Percentiles rank a stretch among this genome's conserved stretches.
Evolutionary conservation across 768 basidiomycete species (phyloP).

Genomic region (Podaxis mareebaensis): DNA sequence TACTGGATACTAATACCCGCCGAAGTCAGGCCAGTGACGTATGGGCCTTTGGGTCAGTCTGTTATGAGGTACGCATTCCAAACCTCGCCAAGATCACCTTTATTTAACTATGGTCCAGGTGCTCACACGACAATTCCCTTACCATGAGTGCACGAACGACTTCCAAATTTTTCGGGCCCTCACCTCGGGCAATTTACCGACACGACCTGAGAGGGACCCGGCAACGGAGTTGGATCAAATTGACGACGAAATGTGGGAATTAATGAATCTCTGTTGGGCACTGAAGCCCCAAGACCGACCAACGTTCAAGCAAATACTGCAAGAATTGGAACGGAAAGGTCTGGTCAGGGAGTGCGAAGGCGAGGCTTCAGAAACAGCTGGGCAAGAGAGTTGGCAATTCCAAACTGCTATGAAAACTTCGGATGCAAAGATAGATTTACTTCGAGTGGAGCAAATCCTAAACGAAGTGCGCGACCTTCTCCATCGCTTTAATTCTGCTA

Average conservation of each 20-base stretch:
- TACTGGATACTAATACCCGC: background rate
- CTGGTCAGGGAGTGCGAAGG: background rate
- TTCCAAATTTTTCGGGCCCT: background rate
- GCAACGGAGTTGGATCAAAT: background rate
- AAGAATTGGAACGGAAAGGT: background rate
- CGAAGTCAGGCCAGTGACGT: conserved; percentile 17
- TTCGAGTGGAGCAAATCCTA: background rate
- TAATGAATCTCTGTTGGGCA: background rate
- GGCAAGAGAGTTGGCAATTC: background rate
- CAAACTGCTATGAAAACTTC: background rate
- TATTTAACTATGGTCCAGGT: background rate
- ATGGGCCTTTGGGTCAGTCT: conserved; percentile 20
- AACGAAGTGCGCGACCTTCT: background rate
- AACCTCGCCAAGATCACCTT: background rate
- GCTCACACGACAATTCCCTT: background rate
- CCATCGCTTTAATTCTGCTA: too few relatives aligned
- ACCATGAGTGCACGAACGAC: background rate
- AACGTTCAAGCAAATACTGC: background rate
- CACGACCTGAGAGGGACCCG: background rate
- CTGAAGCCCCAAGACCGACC: background rate
- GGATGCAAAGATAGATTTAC: background rate
- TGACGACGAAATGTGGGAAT: background rate
- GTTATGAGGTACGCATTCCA: conserved; percentile 17
- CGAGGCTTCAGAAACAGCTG: background rate
- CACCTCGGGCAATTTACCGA: background rate